Base-by-base conservation (phyloP, 2,329 filamentous ascomycete genomes). In the Knufia fluminis region DNA sequence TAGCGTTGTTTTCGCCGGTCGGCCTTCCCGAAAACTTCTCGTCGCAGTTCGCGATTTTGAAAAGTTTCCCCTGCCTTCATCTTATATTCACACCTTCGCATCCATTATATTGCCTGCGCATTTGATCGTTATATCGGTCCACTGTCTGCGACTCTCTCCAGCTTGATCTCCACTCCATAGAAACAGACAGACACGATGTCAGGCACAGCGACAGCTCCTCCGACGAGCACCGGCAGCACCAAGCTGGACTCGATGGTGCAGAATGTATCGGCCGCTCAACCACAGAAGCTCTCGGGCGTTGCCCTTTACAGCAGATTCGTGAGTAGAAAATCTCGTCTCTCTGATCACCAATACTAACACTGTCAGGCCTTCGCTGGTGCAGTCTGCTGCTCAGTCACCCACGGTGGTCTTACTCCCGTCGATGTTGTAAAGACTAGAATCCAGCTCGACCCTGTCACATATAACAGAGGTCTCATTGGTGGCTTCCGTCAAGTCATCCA, bases 371-470 rank as follows among this genome's bases (percentile, higher is more conserved):
- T 98, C 65, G 90, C 92, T 64, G 92, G 92, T 75, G 92, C 92
- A 64, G 76, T 97, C 78, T 96, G 92, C 83, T 98, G 92, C 75
- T 92, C 90, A 63, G 76, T 97, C 75, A 98, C 92, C 68, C 92
- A 98, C 81, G 92, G 91, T 72, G 85, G 79, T 66, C 83, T 97
- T 64, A 98, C 92, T 62, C 92, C 92, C 67, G 89, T 98, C 72
- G 92, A 98, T 86, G 92, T 98, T 73, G 86, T 94, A 79, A 94
- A 94, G 83, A 94, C 88, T 64, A 82, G 86, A 72, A 94, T 94
- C 71, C 88, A 94, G 78, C 86, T 94, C 69, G 88, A 94, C 72
- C 87, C 88, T 60, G 76, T 68, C 62, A 91, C 84, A 71, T 94
- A 92, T 79, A 94, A 94, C 83, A 79, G 76, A 64, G 88, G 88